A percentile compares a stretch with the other conserved stretches of the same genome.
Evolutionary conservation across 768 basidiomycete species (phyloP).

Genomic region (Phlebiopsis flavidoalba): DNA sequence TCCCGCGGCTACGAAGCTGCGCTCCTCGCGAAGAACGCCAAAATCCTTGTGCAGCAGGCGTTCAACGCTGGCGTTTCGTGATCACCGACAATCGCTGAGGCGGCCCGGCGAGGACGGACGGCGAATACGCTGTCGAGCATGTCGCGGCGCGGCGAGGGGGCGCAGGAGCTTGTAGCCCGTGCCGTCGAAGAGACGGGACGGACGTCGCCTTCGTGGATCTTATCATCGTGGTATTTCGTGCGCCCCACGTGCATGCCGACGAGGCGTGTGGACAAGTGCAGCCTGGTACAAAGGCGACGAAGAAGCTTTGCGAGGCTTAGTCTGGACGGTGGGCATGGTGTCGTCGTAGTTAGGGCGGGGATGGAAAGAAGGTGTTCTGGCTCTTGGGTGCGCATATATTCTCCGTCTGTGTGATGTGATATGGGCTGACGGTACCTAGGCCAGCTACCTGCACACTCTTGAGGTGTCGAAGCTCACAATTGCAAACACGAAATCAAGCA

Average conservation of each 20-base stretch:
- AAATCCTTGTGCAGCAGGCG: conserved; percentile 58
- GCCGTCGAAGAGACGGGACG: conserved; percentile 22
- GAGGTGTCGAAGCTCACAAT: conserved; percentile 46
- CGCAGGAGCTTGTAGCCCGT: conserved; percentile 47
- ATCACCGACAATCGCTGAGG: conserved; percentile 47
- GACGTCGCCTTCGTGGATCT: conserved; percentile 65
- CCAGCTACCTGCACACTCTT: conserved; percentile 59
- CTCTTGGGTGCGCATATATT: conserved; percentile 47
- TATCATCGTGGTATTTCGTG: conserved; percentile 62
- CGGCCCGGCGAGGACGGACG: conserved; percentile 39
- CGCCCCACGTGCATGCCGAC: conserved; percentile 35
- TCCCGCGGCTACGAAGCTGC: conserved; percentile 38
- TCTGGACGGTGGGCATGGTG: conserved; percentile 69
- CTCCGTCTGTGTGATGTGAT: neutral
- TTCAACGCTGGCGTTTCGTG: conserved; percentile 39
- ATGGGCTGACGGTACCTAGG: conserved; percentile 24
- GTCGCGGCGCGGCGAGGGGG: conserved; percentile 54
- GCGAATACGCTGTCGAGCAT: conserved; percentile 41
- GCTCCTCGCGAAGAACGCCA: conserved; percentile 45
- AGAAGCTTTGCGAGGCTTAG: conserved; percentile 57
- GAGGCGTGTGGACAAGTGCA: conserved; percentile 63
- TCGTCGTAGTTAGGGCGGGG: conserved; percentile 56
- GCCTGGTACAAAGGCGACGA: conserved; percentile 62
- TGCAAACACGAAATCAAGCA: conserved; percentile 44
- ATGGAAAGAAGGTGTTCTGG: conserved; percentile 68